phyloP scores from a whole-genome alignment of 202 grass and related monocot species.

The Zoysia matrella region DNA sequence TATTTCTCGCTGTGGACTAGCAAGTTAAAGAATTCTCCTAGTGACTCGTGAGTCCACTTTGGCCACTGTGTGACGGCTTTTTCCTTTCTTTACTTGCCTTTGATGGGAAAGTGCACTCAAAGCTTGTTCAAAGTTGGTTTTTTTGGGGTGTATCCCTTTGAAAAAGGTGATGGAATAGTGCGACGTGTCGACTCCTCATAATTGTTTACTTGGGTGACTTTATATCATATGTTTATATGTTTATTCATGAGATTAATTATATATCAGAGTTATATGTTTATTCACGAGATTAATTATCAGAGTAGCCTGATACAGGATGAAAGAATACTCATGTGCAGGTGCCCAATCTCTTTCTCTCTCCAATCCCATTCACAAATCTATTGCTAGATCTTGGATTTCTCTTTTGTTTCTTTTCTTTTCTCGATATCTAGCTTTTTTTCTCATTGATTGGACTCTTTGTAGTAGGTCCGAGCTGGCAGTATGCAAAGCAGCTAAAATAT shows the following conservation, averaged over 20 bases:
- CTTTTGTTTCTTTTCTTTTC: background rate
- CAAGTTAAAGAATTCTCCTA: conserved; percentile 31
- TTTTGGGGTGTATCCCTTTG: conserved; percentile 43
- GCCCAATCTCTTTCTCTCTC: too few relatives aligned
- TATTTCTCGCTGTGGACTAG: conserved; percentile 14
- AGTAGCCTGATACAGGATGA: background rate
- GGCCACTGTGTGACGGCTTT: background rate
- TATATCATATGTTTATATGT: background rate
- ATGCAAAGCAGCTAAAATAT: conserved; percentile 21
- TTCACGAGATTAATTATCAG: background rate
- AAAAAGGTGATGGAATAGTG: conserved; percentile 31
- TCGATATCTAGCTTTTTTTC: conserved; percentile 1
- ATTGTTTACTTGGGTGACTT: conserved; percentile 4
- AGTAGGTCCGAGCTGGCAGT: conserved; percentile 37
- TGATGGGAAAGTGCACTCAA: conserved; percentile 67
- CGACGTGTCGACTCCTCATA: conserved; percentile 34
- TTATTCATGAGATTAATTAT: too few relatives aligned
- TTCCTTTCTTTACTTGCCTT: conserved; percentile 41
- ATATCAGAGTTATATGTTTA: background rate
- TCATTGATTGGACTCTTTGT: conserved; percentile 37
- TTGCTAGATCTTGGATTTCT: conserved; percentile 20
- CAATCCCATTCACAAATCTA: conserved; percentile 14
- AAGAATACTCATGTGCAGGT: background rate
- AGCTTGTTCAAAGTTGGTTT: conserved; percentile 49
- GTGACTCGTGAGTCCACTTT: conserved; percentile 40